phyloP scores from a whole-genome alignment of 2,329 filamentous ascomycete genomes.

The Botryotinia narcissicola region DNA sequence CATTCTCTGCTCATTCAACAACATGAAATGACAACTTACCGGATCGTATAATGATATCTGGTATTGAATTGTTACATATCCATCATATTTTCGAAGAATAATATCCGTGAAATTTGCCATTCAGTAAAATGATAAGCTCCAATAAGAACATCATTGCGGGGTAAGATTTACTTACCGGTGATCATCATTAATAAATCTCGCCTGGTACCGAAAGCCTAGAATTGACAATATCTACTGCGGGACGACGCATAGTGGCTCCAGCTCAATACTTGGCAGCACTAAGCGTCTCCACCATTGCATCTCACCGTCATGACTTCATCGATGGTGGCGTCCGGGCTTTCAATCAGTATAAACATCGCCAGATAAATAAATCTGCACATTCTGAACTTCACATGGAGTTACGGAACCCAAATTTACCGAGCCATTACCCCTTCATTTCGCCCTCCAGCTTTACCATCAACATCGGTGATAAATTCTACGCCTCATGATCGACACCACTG shows the following conservation, averaged over 20 bases:
- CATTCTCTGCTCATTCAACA: not conserved
- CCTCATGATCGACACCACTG: conserved; percentile 29
- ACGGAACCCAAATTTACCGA: not conserved
- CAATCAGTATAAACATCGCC: not conserved
- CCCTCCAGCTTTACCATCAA: not conserved
- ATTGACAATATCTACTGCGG: not conserved
- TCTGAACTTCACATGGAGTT: not conserved
- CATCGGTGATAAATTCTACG: not conserved
- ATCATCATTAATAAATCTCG: not conserved
- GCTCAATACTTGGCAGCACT: conserved; percentile 1
- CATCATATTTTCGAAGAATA: too few species aligned
- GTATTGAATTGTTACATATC: not conserved
- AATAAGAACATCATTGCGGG: not conserved
- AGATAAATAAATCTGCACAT: not conserved
- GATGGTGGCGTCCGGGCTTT: not conserved
- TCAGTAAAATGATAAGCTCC: not conserved
- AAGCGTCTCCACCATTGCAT: not conserved
- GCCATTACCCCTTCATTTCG: not conserved
- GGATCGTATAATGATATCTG: not conserved
- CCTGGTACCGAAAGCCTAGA: not conserved
- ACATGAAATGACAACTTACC: not conserved
- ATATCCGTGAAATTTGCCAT: not conserved
- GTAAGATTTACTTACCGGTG: not conserved
- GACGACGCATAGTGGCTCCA: not conserved
- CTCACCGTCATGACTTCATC: not conserved